Evolutionary conservation across 208 protist species (phyloP).

Genomic region (Leishmania lainsoni): DNA sequence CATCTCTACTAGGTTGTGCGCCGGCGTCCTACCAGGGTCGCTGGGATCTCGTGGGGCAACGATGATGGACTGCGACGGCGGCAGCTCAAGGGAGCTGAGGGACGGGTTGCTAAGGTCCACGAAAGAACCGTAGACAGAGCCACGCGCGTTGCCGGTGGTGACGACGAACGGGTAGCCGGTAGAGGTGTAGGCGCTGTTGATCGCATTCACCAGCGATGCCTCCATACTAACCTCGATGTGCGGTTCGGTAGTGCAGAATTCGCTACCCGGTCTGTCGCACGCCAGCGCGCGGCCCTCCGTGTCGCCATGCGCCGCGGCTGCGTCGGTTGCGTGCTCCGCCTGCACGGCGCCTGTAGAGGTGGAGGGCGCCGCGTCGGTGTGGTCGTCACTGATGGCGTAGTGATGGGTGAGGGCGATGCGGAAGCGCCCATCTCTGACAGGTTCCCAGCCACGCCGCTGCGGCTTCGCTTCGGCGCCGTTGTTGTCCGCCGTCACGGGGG

Average conservation of each 20-base stretch:
- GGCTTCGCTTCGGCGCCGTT: conserved; percentile 5
- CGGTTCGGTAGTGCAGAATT: conserved; percentile 31
- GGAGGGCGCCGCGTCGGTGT: background rate
- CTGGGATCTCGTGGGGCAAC: conserved; percentile 25
- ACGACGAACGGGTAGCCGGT: conserved; percentile 72
- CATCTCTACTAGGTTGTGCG: conserved; percentile 26
- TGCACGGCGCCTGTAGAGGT: conserved; percentile 14
- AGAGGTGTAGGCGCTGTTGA: conserved; percentile 77
- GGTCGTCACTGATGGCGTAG: conserved; percentile 14
- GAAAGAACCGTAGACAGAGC: conserved; percentile 68
- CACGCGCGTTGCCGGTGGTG: conserved; percentile 34
- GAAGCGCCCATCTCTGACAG: conserved; percentile 43
- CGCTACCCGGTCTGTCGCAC: conserved; percentile 29
- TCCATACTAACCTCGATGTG: conserved; percentile 48
- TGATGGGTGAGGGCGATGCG: conserved; percentile 39
- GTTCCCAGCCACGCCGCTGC: conserved; percentile 34
- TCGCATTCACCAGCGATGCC: conserved; percentile 64
- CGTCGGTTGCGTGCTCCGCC: conserved; percentile 16
- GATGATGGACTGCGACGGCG: conserved; percentile 65
- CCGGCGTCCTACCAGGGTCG: background rate
- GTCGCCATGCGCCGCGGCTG: background rate
- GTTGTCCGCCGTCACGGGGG: background rate
- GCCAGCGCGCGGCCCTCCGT: conserved; percentile 21
- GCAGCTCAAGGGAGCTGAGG: conserved; percentile 64
- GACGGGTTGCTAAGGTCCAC: conserved; percentile 66